phyloP scores from a whole-genome alignment of 2,329 filamentous ascomycete genomes.

The Raffaelea deltoideospora region DNA sequence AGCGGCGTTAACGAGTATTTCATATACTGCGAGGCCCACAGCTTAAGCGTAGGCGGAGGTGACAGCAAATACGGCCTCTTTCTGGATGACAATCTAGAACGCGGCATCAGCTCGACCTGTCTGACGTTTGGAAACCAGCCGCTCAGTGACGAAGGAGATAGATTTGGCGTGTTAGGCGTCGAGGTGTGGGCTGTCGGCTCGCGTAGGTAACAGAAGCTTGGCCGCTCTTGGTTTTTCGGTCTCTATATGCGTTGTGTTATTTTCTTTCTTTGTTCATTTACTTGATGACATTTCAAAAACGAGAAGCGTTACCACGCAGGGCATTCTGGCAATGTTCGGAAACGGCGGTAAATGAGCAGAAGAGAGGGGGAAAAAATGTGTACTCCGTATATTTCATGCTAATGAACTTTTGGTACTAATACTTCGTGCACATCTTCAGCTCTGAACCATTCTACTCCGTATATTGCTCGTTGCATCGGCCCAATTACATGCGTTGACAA shows the following conservation, averaged over 20 bases:
- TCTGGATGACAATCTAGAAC: conserved; percentile 74
- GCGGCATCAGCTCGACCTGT: conserved; percentile 69
- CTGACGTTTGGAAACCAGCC: conserved; percentile 92
- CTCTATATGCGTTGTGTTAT: background rate
- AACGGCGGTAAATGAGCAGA: too few relatives aligned
- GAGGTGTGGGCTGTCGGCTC: conserved; percentile 83
- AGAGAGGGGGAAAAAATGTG: too few relatives aligned
- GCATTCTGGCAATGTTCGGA: too few relatives aligned
- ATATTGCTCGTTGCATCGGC: too few relatives aligned
- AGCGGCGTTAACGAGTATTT: conserved; percentile 94
- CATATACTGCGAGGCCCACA: conserved; percentile 79
- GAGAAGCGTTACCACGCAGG: too few relatives aligned
- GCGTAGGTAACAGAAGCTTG: background rate
- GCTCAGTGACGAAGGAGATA: conserved; percentile 79
- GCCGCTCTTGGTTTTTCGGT: background rate
- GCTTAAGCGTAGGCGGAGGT: conserved; percentile 71
- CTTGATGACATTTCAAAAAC: too few relatives aligned
- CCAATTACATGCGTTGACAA: too few relatives aligned
- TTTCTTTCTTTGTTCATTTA: background rate
- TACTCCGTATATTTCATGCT: too few relatives aligned
- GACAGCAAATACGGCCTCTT: conserved; percentile 89
- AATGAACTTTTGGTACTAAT: too few relatives aligned
- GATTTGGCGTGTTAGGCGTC: conserved; percentile 81
- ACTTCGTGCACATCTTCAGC: too few relatives aligned
- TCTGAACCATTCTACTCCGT: too few relatives aligned